These are phyloP conservation scores for Syzygium aromaticum DNA, from an alignment of 345 rosid genomes.

Conservation along the genomic window DNA sequence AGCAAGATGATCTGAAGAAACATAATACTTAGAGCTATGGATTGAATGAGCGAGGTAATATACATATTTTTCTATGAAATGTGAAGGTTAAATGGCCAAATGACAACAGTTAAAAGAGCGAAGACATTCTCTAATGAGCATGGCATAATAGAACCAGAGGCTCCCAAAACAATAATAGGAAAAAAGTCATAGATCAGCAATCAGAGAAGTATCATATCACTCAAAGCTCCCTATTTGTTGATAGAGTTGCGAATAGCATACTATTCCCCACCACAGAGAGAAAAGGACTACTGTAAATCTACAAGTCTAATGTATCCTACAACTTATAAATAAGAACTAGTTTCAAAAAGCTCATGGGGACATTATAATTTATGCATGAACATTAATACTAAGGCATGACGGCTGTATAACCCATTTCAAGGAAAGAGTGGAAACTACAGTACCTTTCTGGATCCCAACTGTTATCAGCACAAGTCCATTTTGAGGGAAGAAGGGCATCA, in stretches of 20 bases:
- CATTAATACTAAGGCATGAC: background rate
- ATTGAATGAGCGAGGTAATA: background rate
- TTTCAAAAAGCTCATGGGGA: background rate
- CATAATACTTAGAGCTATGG: background rate
- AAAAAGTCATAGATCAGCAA: background rate
- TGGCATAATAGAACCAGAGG: background rate
- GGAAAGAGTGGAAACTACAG: background rate
- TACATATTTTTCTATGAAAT: background rate
- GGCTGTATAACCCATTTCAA: background rate
- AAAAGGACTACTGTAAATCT: background rate
- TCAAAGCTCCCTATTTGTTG: background rate
- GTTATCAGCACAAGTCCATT: slow-evolving; percentile 58
- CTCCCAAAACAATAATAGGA: background rate
- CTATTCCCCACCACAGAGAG: background rate
- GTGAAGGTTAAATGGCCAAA: background rate
- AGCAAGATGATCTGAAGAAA: slow-evolving; percentile 43
- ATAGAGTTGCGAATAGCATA: background rate
- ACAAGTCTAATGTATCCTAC: background rate
- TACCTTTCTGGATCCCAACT: slow-evolving; percentile 72
- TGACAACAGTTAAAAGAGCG: background rate
- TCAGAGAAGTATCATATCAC: background rate
- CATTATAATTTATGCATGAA: background rate
- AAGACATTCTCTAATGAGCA: background rate
- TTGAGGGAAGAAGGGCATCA: slow-evolving; percentile 53
- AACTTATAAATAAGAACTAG: background rate